These are phyloP conservation scores for Xenosphaeropsis pyriputrescens DNA, from an alignment of 2,329 filamentous ascomycete genomes.

Conservation along the genomic window DNA sequence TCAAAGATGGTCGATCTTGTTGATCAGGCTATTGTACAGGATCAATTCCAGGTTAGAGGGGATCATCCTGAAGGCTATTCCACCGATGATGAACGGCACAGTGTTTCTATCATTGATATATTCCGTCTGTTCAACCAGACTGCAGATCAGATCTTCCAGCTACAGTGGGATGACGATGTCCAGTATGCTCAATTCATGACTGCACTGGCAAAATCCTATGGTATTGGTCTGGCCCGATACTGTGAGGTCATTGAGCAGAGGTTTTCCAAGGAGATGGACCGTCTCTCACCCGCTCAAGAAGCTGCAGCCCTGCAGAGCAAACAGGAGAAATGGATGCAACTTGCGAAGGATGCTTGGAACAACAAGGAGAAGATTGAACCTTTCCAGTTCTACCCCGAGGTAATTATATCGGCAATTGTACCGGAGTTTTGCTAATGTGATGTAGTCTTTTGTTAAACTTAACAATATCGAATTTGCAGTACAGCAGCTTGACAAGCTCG, in stretches of 20 bases:
- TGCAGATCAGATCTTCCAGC: slow-evolving; percentile 69
- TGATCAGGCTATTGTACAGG: slow-evolving; percentile 80
- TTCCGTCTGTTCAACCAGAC: slow-evolving; percentile 91
- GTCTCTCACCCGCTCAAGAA: slow-evolving; percentile 75
- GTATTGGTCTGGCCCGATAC: slow-evolving; percentile 70
- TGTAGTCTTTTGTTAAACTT: slow-evolving; percentile 84
- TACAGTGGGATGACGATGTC: slow-evolving; percentile 87
- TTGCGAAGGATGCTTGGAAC: slow-evolving; percentile 86
- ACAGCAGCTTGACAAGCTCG: slow-evolving; percentile 79
- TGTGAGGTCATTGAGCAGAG: slow-evolving; percentile 80
- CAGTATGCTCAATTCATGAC: slow-evolving; percentile 98
- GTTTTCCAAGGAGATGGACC: slow-evolving; percentile 87
- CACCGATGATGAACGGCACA: slow-evolving; percentile 75
- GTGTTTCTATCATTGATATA: slow-evolving; percentile 82
- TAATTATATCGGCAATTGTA: slow-evolving; percentile 24
- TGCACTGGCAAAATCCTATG: slow-evolving; percentile 70
- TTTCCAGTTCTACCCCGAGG: slow-evolving; percentile 91
- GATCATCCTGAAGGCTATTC: slow-evolving; percentile 47
- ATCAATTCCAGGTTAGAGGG: slow-evolving; percentile 65
- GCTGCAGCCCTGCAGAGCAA: slow-evolving; percentile 63
- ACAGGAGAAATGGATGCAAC: slow-evolving; percentile 85
- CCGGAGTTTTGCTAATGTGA: slow-evolving; percentile 15
- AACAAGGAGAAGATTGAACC: slow-evolving; percentile 88
- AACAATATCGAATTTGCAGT: slow-evolving; percentile 97
- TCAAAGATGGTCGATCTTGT: slow-evolving; percentile 69